A percentile compares a stretch with the other conserved stretches of the same genome.
Evolutionary conservation across 108 stramenopile genomes (phyloP).

Genomic region (Pelagomonas calceolata): DNA sequence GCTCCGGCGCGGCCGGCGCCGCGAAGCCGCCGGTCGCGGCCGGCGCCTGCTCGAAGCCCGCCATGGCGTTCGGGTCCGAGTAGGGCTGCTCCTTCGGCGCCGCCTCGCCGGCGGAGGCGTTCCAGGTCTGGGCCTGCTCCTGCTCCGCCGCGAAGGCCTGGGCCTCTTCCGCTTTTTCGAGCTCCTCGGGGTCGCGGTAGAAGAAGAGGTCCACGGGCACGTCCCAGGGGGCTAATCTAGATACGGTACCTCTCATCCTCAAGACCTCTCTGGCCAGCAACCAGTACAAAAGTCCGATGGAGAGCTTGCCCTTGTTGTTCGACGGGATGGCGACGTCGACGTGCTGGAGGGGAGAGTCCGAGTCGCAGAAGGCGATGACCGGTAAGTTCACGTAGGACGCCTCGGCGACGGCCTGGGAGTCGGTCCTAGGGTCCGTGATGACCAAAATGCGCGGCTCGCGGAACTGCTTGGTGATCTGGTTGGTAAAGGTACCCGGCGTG

Average conservation of each 20-base stretch:
- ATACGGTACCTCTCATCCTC: conserved; percentile 87
- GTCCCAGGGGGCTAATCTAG: conserved; percentile 78
- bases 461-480: conserved; percentile 99
- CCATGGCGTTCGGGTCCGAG: conserved; percentile 27
- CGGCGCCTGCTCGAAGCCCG: no score
- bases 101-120: conserved; percentile 35
- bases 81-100: conserved; percentile 30
- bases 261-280: conserved; percentile 95
- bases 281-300: conserved; percentile 99
- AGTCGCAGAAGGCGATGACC: conserved; percentile 97
- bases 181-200: conserved; percentile 98
- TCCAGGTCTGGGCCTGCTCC: conserved; percentile 25
- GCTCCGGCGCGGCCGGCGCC: no score
- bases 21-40: no score
- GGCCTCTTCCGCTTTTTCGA: conserved; percentile 94
- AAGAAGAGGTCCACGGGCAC: conserved; percentile 99
- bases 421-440: conserved; percentile 96
- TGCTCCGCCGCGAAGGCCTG: conserved; percentile 77
- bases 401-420: conserved; percentile 90
- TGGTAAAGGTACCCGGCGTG: conserved; percentile 99
- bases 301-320: conserved; percentile 99
- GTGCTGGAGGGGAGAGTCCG: conserved; percentile 95
- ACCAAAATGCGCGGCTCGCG: conserved; percentile 95
- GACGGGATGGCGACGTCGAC: conserved; percentile 99
- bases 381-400: conserved; percentile 96